Conservation (phyloP, 495 filamentous ascomycete species). For the Talaromyces adpressus region DNA sequence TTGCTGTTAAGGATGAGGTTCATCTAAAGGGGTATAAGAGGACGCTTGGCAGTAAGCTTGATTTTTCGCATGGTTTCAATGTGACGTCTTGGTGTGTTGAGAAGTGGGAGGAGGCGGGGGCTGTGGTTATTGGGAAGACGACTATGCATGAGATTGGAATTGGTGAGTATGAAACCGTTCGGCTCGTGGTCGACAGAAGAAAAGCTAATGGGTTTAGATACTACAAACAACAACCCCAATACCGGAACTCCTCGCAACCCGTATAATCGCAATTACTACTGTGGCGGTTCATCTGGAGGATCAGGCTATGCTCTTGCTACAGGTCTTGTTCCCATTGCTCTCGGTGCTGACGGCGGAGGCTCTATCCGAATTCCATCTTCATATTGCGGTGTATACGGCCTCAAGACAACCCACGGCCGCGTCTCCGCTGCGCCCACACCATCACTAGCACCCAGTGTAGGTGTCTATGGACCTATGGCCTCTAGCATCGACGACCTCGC, state of each 20-base stretch:
- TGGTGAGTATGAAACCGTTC: slow-evolving; percentile 29
- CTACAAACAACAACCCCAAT: slow-evolving; percentile 75
- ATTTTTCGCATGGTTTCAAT: slow-evolving; percentile 43
- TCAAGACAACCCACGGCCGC: slow-evolving; percentile 80
- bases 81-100: slow-evolving; percentile 66
- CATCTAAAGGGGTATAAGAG: slow-evolving; percentile 68
- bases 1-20: slow-evolving; percentile 81
- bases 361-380: slow-evolving; percentile 74
- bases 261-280: slow-evolving; percentile 71
- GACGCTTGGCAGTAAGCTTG: slow-evolving; percentile 52
- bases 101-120: slow-evolving; percentile 71
- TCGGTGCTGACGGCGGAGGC: slow-evolving; percentile 84
- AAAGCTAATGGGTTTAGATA: slow-evolving; percentile 40
- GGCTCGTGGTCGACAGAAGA: too few species aligned
- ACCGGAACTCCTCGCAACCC: slow-evolving; percentile 81
- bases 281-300: slow-evolving; percentile 84
- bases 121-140: slow-evolving; percentile 74
- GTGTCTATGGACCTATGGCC: slow-evolving; percentile 70
- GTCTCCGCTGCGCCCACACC: slow-evolving; percentile 55
- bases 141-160: slow-evolving; percentile 91
- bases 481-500: slow-evolving; percentile 74
- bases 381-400: slow-evolving; percentile 82
- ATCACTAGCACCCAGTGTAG: slow-evolving; percentile 54
- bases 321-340: slow-evolving; percentile 72
- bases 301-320: slow-evolving; percentile 69